phyloP scores from a whole-genome alignment of 805 yeast species.

The Hanseniaspora singularis region DNA sequence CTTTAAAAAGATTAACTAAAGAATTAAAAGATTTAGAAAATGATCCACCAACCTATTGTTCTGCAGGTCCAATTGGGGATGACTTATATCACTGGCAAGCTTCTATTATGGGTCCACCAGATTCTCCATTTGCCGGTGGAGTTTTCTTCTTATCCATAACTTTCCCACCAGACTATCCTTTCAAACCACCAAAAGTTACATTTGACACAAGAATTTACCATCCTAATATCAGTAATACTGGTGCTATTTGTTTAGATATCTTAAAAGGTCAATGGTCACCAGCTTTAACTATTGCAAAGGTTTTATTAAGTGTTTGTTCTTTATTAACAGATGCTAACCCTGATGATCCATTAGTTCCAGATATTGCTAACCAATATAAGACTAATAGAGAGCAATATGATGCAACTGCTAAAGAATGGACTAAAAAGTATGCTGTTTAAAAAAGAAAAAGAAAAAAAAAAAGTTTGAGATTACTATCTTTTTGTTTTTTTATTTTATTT shows the following conservation, averaged over 20 bases:
- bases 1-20: slow-evolving; percentile 88
- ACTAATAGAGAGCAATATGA: slow-evolving; percentile 89
- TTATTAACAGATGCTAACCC: slow-evolving; percentile 96
- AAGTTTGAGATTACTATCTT: no score
- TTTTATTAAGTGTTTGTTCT: slow-evolving; percentile 86
- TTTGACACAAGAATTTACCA: slow-evolving; percentile 95
- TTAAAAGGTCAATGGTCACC: slow-evolving; percentile 99
- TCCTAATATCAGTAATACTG: slow-evolving; percentile 92
- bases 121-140: slow-evolving; percentile 82
- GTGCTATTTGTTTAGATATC: slow-evolving; percentile 92
- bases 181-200: slow-evolving; percentile 90
- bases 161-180: slow-evolving; percentile 98
- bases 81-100: slow-evolving; percentile 99
- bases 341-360: slow-evolving; percentile 97
- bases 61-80: slow-evolving; percentile 98
- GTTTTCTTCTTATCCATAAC: slow-evolving; percentile 91
- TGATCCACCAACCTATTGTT: slow-evolving; percentile 97
- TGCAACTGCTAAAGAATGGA: slow-evolving; percentile 97
- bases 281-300: slow-evolving; percentile 91
- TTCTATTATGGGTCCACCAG: slow-evolving; percentile 97
- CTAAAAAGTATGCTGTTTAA: slow-evolving; percentile 90
- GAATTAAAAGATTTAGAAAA: slow-evolving; percentile 92
- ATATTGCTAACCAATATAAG: slow-evolving; percentile 92
- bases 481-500: slow-evolving; percentile 4
- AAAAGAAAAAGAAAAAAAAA: neutral